These are phyloP conservation scores for Clohesyomyces aquaticus DNA, from an alignment of 495 filamentous ascomycete genomes.

Conservation along the genomic window DNA sequence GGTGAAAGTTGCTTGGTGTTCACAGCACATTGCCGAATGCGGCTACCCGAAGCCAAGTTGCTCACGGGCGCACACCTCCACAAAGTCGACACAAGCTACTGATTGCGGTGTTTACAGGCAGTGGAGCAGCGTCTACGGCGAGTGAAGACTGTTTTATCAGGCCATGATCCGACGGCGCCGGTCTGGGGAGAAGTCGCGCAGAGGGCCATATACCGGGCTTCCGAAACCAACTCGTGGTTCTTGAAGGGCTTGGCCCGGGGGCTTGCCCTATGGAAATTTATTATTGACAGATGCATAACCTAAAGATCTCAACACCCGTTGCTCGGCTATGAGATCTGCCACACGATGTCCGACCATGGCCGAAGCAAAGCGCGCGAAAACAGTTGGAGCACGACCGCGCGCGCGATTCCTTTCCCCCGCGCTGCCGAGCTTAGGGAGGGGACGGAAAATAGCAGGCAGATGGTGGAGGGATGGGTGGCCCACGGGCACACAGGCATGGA, in stretches of 20 bases:
- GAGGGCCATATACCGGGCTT: background rate
- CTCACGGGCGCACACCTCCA: conserved; percentile 4
- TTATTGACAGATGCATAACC: background rate
- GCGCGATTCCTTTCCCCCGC: conserved; percentile 13
- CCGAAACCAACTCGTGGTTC: background rate
- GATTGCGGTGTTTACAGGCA: conserved; percentile 6
- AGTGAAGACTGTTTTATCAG: background rate
- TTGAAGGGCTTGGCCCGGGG: background rate
- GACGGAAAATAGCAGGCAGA: conserved; percentile 19
- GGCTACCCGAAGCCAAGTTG: background rate
- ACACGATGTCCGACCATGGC: conserved; percentile 3
- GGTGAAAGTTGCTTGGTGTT: too few species aligned
- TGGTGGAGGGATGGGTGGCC: background rate
- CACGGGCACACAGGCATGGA: background rate
- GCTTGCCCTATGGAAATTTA: background rate
- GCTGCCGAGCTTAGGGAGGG: conserved; percentile 25
- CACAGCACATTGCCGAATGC: background rate
- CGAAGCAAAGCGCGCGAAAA: conserved; percentile 32
- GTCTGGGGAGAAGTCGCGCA: background rate
- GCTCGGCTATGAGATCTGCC: conserved; percentile 12
- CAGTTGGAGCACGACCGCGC: too few species aligned
- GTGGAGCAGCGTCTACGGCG: conserved; percentile 2
- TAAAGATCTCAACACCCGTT: conserved; percentile 1
- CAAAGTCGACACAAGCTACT: background rate
- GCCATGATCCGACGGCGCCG: background rate